Evolutionary conservation across 2,329 filamentous ascomycete genomes (phyloP), one percentile per base, ranked within the genome.

Genomic region (Colletotrichum trifolii): DNA sequence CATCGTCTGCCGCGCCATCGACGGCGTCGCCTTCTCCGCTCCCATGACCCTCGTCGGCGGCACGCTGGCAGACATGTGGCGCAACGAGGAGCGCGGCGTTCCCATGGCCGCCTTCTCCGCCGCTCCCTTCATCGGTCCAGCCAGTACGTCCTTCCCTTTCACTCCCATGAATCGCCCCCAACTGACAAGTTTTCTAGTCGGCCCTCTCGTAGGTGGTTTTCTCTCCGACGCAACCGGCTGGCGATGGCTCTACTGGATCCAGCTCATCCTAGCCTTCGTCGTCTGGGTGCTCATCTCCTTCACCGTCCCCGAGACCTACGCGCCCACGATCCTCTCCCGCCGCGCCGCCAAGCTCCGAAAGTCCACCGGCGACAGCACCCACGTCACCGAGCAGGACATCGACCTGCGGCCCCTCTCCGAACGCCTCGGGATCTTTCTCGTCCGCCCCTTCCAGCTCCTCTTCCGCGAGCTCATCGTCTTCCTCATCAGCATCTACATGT

Each of bases 301-400:
- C 77, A 96, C 92, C n/a, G 90, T 97, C 0, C 92, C 93, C 1
- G 94, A 97, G 77, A 97, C 94, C 0, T 97, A 96, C 75, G 89
- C 93, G 0, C 93, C 94, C 0, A 91, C 88, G 0, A 88, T 97
- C 54, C 86, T 97, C 13, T 85, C 87, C 56, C 79, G 79, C 36
- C 86, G 93, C 11, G 94, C 94, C 3, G 82, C 84, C 72, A 91
- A 92, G 75, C 80, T 96, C 66, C 86, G 93, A 56, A 87, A 89
- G 73, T 77, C 87, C 38, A 91, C 91, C 2, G 88, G 89, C 25
- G 86, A 92, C 67, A 69, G 79, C 2, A 86, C 85, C 66, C 90
- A 90, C 73, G 91, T 93, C 43, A 95, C 93, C 0, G 92, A 96
- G 76, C 86, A 91, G 72, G 93, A 97, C 59, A 85, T 97, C 46